phyloP scores from a whole-genome alignment of 352 stramenopile species.

The Pythium coloratum region DNA sequence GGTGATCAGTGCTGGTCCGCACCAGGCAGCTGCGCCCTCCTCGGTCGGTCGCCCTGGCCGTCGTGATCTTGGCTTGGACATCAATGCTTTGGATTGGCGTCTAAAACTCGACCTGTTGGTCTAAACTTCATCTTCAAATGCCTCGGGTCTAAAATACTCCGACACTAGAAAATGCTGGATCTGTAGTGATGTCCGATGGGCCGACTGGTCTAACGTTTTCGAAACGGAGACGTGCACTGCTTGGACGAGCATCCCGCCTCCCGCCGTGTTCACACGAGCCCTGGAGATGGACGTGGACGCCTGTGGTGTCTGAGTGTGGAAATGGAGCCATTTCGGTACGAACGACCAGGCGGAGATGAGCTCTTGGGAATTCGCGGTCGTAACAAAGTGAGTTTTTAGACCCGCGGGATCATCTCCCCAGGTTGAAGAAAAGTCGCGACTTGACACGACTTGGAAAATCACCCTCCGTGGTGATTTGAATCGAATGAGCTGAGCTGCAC shows the following conservation, averaged over 20 bases:
- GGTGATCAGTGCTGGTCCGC: neutral
- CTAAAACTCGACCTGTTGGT: neutral
- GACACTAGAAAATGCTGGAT: too few relatives aligned
- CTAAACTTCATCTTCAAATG: too few relatives aligned
- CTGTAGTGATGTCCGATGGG: neutral
- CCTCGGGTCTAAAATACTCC: neutral
- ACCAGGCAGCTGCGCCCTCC: neutral
- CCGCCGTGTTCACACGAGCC: neutral
- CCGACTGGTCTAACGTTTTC: neutral
- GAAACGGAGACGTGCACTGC: neutral
- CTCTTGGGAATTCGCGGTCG: neutral
- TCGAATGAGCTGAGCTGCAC: neutral
- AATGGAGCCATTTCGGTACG: slow-evolving; percentile 1
- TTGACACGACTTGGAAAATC: neutral
- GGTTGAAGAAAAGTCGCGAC: slow-evolving; percentile 1
- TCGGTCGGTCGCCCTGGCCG: neutral
- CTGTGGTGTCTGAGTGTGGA: neutral
- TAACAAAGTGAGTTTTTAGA: slow-evolving; percentile 3
- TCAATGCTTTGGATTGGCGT: neutral
- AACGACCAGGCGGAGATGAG: neutral
- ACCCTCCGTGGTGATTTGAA: neutral
- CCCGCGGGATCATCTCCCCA: neutral
- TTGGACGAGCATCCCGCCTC: neutral
- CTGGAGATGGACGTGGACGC: neutral
- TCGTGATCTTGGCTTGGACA: neutral